Percentiles rank a stretch among this genome's conserved stretches.
phyloP scores from a whole-genome alignment of 1,284 basidiomycete genomes.

The Puccinia novopanici region DNA sequence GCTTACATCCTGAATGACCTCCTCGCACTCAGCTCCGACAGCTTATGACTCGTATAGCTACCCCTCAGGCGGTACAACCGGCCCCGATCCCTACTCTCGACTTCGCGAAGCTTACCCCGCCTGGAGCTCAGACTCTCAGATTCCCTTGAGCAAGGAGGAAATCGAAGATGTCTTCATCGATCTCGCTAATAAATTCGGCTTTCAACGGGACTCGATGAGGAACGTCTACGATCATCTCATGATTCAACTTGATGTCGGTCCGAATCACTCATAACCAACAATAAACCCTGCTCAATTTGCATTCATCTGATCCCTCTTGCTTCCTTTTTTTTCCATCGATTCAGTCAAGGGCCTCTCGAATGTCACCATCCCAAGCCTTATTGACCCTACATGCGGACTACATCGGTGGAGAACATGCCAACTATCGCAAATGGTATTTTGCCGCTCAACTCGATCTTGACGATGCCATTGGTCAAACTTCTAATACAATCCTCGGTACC shows the following conservation, averaged over 20 bases:
- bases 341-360: constrained; percentile 82
- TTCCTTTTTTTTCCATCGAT: background rate
- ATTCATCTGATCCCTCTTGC: background rate
- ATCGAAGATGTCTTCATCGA: constrained; percentile 99
- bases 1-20: constrained; percentile 19
- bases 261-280: background rate
- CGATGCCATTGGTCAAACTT: constrained; percentile 88
- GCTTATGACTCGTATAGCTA: constrained; percentile 43
- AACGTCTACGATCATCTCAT: constrained; percentile 92
- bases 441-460: constrained; percentile 98
- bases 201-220: constrained; percentile 76
- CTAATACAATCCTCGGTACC: constrained; percentile 75
- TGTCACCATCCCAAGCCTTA: constrained; percentile 93
- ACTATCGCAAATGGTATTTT: constrained; percentile 80
- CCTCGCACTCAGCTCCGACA: constrained; percentile 36
- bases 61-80: constrained; percentile 26
- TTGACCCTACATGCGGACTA: constrained; percentile 96
- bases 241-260: constrained; percentile 79
- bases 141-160: constrained; percentile 95
- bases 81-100: constrained; percentile 46
- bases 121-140: constrained; percentile 82
- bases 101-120: constrained; percentile 80
- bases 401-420: constrained; percentile 76
- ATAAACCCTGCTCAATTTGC: background rate
- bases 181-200: constrained; percentile 97